Conservation (phyloP, 2,329 filamentous ascomycete species). For the Cytospora piceae region DNA sequence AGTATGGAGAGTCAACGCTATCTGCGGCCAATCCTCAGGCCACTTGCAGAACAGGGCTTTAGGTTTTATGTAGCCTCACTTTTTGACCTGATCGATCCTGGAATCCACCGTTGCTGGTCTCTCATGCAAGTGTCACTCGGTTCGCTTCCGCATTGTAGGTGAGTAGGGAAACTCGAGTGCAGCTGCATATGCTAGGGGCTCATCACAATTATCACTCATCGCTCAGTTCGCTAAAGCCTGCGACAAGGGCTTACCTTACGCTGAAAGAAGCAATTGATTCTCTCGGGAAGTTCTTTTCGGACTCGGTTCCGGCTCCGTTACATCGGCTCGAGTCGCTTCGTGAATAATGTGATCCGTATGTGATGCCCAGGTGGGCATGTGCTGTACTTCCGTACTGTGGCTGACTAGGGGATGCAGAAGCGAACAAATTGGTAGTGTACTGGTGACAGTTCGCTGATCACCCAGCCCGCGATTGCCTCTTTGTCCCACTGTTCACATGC, state of each 20-base stretch:
- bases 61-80: constrained; percentile 25
- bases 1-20: constrained; percentile 11
- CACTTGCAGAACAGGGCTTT: constrained; percentile 15
- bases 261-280: constrained; percentile 9
- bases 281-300: constrained; percentile 4
- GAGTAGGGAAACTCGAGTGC: constrained; percentile 15
- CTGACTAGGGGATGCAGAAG: background rate
- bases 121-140: constrained; percentile 30
- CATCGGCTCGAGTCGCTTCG: constrained; percentile 1
- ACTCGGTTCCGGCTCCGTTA: constrained; percentile 11
- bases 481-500: constrained; percentile 27
- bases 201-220: constrained; percentile 22
- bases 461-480: constrained; percentile 23
- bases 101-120: constrained; percentile 26
- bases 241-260: background rate
- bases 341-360: constrained; percentile 3
- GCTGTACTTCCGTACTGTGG: background rate
- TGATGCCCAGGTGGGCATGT: background rate
- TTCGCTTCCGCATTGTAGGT: constrained; percentile 25
- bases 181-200: constrained; percentile 29
- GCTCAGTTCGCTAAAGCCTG: constrained; percentile 16
- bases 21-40: constrained; percentile 27
- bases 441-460: constrained; percentile 1
- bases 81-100: constrained; percentile 8
- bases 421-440: constrained; percentile 11